Evolutionary conservation across 2,329 filamentous ascomycete genomes (phyloP).

Genomic region (Trichoderma simmonsii): DNA sequence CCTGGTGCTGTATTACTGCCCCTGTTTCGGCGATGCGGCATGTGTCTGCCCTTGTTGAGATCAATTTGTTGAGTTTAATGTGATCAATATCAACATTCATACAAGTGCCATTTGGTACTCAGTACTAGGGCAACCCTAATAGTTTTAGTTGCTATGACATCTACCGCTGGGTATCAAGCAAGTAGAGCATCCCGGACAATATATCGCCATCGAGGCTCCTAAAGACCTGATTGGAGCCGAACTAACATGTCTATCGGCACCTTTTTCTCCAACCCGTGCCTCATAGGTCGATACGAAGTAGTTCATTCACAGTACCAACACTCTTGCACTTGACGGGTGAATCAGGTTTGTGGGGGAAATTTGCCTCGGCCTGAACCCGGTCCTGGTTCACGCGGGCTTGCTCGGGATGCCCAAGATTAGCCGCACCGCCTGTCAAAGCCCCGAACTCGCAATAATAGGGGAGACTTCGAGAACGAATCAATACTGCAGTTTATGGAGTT

Average conservation of each 20-base stretch:
- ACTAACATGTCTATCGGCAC: not conserved
- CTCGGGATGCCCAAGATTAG: not conserved
- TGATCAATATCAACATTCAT: not conserved
- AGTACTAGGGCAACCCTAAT: not conserved
- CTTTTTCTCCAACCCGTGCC: not conserved
- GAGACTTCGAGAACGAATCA: not conserved
- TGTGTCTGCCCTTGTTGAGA: not conserved
- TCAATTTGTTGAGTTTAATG: not conserved
- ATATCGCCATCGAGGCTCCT: not conserved
- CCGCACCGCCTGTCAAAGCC: not conserved
- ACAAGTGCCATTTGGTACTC: not conserved
- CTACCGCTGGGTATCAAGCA: not conserved
- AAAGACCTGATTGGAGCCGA: not conserved
- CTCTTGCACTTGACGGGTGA: not conserved
- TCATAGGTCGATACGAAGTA: not conserved
- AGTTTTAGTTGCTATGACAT: not conserved
- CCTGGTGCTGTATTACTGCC: not conserved
- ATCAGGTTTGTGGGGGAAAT: conserved; percentile 16
- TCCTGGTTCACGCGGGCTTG: not conserved
- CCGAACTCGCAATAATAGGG: not conserved
- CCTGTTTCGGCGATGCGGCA: not conserved
- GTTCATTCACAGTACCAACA: not conserved
- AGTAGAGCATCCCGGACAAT: not conserved
- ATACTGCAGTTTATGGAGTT: not conserved
- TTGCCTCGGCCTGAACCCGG: not conserved